phyloP scores from a whole-genome alignment of 2,329 filamentous ascomycete genomes.

The Chaetomium sp. region DNA sequence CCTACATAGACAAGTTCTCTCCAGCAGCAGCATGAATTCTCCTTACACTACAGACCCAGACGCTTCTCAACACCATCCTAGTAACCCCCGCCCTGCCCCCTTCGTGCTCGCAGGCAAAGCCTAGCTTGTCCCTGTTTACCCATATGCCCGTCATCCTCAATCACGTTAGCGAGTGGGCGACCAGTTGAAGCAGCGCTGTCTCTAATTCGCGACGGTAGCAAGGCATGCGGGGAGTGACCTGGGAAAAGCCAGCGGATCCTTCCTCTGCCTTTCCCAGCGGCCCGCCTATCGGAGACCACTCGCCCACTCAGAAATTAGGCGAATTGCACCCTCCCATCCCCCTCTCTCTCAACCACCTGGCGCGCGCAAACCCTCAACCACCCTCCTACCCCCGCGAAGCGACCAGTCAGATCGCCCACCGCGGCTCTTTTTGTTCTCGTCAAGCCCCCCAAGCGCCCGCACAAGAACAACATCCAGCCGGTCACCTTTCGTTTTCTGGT shows the following conservation, averaged over 20 bases:
- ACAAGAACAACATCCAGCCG: slow-evolving; percentile 1
- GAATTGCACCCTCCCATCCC: slow-evolving; percentile 29
- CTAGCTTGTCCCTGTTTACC: not conserved
- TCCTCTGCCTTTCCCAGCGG: slow-evolving; percentile 1
- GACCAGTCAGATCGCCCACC: slow-evolving; percentile 34
- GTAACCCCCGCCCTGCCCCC: no score
- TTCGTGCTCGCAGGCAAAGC: not conserved
- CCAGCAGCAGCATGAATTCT: no score
- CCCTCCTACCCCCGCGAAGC: slow-evolving; percentile 15
- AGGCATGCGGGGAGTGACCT: slow-evolving; percentile 6
- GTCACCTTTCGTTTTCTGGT: not conserved
- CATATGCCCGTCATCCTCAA: slow-evolving; percentile 2
- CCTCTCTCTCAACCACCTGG: slow-evolving; percentile 25
- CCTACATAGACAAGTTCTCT: no score
- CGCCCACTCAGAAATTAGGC: slow-evolving; percentile 23
- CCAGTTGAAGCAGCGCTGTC: not conserved
- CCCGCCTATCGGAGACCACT: slow-evolving; percentile 6
- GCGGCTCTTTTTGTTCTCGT: slow-evolving; percentile 23
- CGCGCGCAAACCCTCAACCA: slow-evolving; percentile 27
- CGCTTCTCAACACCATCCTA: no score
- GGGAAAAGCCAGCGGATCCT: slow-evolving; percentile 8
- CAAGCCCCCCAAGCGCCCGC: slow-evolving; percentile 15
- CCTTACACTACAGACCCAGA: no score
- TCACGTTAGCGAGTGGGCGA: not conserved
- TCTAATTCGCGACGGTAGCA: slow-evolving; percentile 13